Conservation (phyloP, 129 eudicot species). For the Tagetes patula region DNA sequence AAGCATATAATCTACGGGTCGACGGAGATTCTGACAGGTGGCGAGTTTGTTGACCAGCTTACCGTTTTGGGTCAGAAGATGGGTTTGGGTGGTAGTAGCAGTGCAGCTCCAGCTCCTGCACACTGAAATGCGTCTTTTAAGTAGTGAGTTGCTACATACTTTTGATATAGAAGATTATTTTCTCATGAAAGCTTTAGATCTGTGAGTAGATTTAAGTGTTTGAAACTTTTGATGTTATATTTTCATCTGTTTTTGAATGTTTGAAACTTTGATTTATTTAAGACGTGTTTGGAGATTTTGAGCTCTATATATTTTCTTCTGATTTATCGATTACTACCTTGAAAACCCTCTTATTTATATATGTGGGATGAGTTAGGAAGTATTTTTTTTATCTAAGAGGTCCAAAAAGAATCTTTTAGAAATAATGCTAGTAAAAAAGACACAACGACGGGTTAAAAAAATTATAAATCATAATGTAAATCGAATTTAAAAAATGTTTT, state of each 20-base stretch:
- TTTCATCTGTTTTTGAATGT: not conserved
- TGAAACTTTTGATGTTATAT: not conserved
- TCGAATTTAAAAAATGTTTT: too few relatives aligned
- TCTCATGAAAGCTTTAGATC: slow-evolving; percentile 1
- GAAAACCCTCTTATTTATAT: too few relatives aligned
- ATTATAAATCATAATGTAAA: too few relatives aligned
- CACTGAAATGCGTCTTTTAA: slow-evolving; percentile 12
- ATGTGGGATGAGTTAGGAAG: too few relatives aligned
- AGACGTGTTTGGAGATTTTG: not conserved
- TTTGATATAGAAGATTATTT: slow-evolving; percentile 8
- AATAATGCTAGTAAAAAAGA: too few relatives aligned
- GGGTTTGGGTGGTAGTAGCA: slow-evolving; percentile 58
- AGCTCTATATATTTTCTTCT: not conserved
- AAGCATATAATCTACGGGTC: slow-evolving; percentile 86
- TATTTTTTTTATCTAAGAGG: too few relatives aligned
- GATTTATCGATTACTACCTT: not conserved
- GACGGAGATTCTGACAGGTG: slow-evolving; percentile 87
- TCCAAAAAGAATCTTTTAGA: too few relatives aligned
- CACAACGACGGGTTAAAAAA: too few relatives aligned
- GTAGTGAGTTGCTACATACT: slow-evolving; percentile 10
- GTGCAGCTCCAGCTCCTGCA: slow-evolving; percentile 35
- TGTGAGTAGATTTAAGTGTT: slow-evolving; percentile 23
- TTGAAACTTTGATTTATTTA: slow-evolving; percentile 1
- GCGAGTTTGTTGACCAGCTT: slow-evolving; percentile 92
- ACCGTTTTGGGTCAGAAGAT: slow-evolving; percentile 79